phyloP scores from a whole-genome alignment of 2,329 filamentous ascomycete species.

The Anthostomella pinea region DNA sequence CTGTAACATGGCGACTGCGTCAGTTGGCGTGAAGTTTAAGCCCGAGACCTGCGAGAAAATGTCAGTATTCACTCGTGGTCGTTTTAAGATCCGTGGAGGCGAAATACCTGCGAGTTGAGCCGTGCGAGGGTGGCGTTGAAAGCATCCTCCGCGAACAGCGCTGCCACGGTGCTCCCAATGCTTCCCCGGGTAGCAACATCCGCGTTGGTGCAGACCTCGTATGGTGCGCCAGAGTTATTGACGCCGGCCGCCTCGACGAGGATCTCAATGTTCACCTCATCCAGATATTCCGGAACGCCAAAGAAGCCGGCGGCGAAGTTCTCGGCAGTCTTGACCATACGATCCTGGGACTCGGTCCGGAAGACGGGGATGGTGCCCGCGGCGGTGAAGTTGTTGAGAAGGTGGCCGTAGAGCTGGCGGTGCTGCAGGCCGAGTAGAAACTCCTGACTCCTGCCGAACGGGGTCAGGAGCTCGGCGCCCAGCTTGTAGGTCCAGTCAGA shows the following conservation, averaged over 20 bases:
- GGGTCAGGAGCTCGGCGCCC: slow-evolving; percentile 35
- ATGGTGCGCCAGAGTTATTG: slow-evolving; percentile 31
- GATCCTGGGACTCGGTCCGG: slow-evolving; percentile 31
- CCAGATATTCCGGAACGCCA: slow-evolving; percentile 32
- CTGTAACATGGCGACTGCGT: slow-evolving; percentile 39
- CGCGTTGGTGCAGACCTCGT: slow-evolving; percentile 28
- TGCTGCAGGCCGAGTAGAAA: slow-evolving; percentile 40
- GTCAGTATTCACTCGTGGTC: no score
- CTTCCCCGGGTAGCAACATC: slow-evolving; percentile 19
- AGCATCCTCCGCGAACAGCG: slow-evolving; percentile 22
- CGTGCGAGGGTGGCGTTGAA: slow-evolving; percentile 30
- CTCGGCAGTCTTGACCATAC: slow-evolving; percentile 33
- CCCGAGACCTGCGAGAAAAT: no score
- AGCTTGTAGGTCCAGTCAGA: slow-evolving; percentile 35
- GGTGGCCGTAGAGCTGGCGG: slow-evolving; percentile 40
- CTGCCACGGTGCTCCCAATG: slow-evolving; percentile 25
- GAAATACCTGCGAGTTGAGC: slow-evolving; percentile 26
- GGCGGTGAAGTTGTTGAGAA: slow-evolving; percentile 42
- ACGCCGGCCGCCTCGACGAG: slow-evolving; percentile 29
- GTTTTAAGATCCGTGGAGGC: no score
- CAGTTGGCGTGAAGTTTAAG: slow-evolving; percentile 31
- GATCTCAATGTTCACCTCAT: slow-evolving; percentile 34
- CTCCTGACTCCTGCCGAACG: slow-evolving; percentile 39
- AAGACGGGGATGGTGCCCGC: slow-evolving; percentile 38
- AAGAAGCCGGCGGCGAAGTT: slow-evolving; percentile 35